These are phyloP conservation scores for Citrus reticulata DNA, from an alignment of 345 rosid genomes.

Conservation along the genomic window DNA sequence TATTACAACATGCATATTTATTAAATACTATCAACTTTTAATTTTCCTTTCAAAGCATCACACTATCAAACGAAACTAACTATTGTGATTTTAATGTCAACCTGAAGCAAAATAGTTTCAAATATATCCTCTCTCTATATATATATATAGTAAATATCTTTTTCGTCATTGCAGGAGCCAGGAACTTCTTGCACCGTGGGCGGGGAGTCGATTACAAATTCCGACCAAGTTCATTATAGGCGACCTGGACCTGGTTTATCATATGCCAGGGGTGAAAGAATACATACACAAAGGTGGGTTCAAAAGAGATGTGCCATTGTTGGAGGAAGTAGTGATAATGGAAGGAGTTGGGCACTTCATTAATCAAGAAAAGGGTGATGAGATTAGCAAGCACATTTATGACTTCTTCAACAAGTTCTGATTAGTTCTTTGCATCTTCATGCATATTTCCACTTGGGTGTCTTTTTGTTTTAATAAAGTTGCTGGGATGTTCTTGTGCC, in stretches of 20 bases:
- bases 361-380: slow-evolving; percentile 63
- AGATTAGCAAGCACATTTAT: slow-evolving; percentile 57
- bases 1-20: no score
- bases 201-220: slow-evolving; percentile 43
- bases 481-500: neutral
- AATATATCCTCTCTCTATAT: no score
- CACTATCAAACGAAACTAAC: no score
- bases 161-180: slow-evolving; percentile 43
- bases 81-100: no score
- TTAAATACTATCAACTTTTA: no score
- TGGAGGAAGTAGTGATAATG: slow-evolving; percentile 70
- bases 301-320: slow-evolving; percentile 54
- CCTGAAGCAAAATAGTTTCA: no score
- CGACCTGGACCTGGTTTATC: slow-evolving; percentile 61
- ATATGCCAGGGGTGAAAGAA: slow-evolving; percentile 49
- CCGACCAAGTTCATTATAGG: slow-evolving; percentile 79
- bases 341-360: slow-evolving; percentile 72
- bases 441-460: no score
- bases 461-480: neutral
- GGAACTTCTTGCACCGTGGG: slow-evolving; percentile 80
- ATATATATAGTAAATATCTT: no score
- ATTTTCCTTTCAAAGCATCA: no score
- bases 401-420: slow-evolving; percentile 40
- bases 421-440: neutral
- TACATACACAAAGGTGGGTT: slow-evolving; percentile 50